phyloP scores from a whole-genome alignment of 768 basidiomycete genomes.

The Ramaria rubella region DNA sequence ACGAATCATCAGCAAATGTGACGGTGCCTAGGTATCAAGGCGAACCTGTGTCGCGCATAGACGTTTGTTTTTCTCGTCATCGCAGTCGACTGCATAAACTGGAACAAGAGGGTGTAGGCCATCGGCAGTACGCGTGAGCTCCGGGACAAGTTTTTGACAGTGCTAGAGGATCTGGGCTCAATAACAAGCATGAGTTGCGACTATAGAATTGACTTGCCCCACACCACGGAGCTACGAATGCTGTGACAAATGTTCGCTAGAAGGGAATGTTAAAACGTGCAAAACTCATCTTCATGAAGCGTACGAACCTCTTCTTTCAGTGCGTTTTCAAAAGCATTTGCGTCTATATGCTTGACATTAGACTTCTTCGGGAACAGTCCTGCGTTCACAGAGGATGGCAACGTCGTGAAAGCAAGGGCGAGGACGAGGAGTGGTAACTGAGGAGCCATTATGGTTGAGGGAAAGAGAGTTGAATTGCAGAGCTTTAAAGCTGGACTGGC shows the following conservation, averaged over 20 bases:
- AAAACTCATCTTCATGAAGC: not conserved
- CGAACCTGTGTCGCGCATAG: conserved; percentile 73
- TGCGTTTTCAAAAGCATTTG: conserved; percentile 59
- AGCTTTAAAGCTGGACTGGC: not conserved
- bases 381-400: conserved; percentile 42
- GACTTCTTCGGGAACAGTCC: conserved; percentile 47
- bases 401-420: conserved; percentile 34
- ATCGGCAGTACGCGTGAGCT: conserved; percentile 75
- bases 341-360: conserved; percentile 66
- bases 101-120: conserved; percentile 78
- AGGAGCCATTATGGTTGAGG: conserved; percentile 28
- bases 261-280: not conserved
- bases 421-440: conserved; percentile 29
- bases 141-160: conserved; percentile 79
- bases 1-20: not conserved
- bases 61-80: conserved; percentile 70
- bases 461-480: not conserved
- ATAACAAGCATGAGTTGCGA: not conserved
- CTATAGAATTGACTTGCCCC: conserved; percentile 47
- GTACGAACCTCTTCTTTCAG: conserved; percentile 69
- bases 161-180: conserved; percentile 47
- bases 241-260: conserved; percentile 72
- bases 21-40: not conserved
- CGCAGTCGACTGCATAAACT: conserved; percentile 91
- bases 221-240: conserved; percentile 95